Percentiles rank a stretch among this genome's conserved stretches.
phyloP scores from a whole-genome alignment of 1,284 basidiomycete species.

The Moesziomyces sp. region DNA sequence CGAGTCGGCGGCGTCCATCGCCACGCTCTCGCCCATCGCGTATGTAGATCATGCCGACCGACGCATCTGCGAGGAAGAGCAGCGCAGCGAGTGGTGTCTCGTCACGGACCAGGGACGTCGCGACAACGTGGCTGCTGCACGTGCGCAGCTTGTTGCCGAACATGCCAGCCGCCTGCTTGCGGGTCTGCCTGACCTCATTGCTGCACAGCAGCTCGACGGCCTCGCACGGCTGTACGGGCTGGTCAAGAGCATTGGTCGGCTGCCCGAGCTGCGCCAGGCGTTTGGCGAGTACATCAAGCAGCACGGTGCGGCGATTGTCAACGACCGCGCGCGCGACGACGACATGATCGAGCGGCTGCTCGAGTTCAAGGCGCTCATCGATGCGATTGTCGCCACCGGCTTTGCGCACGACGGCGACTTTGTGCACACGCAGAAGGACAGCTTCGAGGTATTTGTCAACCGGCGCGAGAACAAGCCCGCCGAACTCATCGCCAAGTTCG shows the following conservation, averaged over 20 bases:
- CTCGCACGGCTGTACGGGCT: slow-evolving; percentile 44
- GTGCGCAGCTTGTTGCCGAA: slow-evolving; percentile 34
- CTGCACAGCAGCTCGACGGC: slow-evolving; percentile 17
- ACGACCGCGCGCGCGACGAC: slow-evolving; percentile 55
- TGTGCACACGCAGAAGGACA: slow-evolving; percentile 72
- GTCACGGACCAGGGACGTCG: slow-evolving; percentile 19
- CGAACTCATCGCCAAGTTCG: slow-evolving; percentile 91
- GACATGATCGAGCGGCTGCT: slow-evolving; percentile 61
- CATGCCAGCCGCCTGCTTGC: slow-evolving; percentile 46
- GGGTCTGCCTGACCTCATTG: slow-evolving; percentile 47
- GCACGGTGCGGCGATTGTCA: slow-evolving; percentile 51
- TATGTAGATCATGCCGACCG: slow-evolving; percentile 50
- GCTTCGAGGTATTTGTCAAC: slow-evolving; percentile 84
- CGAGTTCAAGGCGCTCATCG: slow-evolving; percentile 53
- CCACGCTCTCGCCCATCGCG: slow-evolving; percentile 12
- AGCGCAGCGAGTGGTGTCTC: slow-evolving; percentile 48
- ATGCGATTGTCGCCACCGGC: slow-evolving; percentile 37
- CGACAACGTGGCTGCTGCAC: slow-evolving; percentile 34
- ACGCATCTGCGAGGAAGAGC: slow-evolving; percentile 41
- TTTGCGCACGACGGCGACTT: slow-evolving; percentile 62
- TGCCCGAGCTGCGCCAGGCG: slow-evolving; percentile 40
- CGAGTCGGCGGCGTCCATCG: slow-evolving; percentile 33
- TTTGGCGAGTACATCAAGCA: slow-evolving; percentile 52
- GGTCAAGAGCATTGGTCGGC: slow-evolving; percentile 36
- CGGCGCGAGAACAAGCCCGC: slow-evolving; percentile 86